These are phyloP conservation scores for Brassica nigra DNA, from an alignment of 345 rosid genomes.

Conservation along the genomic window DNA sequence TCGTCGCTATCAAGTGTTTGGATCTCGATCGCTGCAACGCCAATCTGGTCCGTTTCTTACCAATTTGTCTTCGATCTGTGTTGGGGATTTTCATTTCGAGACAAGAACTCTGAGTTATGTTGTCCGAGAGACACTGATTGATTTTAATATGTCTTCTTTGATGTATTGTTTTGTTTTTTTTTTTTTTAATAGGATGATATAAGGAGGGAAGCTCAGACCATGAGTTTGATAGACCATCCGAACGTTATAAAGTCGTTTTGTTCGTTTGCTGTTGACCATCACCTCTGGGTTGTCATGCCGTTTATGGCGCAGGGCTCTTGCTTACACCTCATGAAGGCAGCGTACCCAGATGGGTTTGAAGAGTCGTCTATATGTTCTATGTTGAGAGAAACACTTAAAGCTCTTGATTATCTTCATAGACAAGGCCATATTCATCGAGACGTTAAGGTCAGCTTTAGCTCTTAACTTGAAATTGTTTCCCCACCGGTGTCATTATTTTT, in stretches of 20 bases:
- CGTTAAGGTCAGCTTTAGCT: slow-evolving; percentile 61
- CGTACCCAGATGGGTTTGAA: slow-evolving; percentile 93
- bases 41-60: slow-evolving; percentile 65
- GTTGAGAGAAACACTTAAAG: slow-evolving; percentile 80
- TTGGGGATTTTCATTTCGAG: too few relatives aligned
- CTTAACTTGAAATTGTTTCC: neutral
- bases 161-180: slow-evolving; percentile 10
- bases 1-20: slow-evolving; percentile 94
- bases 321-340: slow-evolving; percentile 90
- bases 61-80: too few relatives aligned
- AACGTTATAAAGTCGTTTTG: slow-evolving; percentile 84
- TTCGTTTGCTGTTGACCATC: slow-evolving; percentile 82
- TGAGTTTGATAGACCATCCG: slow-evolving; percentile 96
- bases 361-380: slow-evolving; percentile 81
- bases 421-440: slow-evolving; percentile 99
- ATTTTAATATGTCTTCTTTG: too few relatives aligned
- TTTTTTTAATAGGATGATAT: slow-evolving; percentile 68
- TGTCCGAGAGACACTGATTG: too few relatives aligned
- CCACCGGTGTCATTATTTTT: neutral
- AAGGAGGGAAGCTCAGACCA: slow-evolving; percentile 91
- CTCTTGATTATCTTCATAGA: slow-evolving; percentile 94
- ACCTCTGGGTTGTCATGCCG: slow-evolving; percentile 97
- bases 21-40: slow-evolving; percentile 99
- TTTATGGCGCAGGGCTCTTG: slow-evolving; percentile 98
- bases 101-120: too few relatives aligned